Evolutionary conservation across 805 yeast species (phyloP).

Genomic region (Wickerhamiella alocasiicola): DNA sequence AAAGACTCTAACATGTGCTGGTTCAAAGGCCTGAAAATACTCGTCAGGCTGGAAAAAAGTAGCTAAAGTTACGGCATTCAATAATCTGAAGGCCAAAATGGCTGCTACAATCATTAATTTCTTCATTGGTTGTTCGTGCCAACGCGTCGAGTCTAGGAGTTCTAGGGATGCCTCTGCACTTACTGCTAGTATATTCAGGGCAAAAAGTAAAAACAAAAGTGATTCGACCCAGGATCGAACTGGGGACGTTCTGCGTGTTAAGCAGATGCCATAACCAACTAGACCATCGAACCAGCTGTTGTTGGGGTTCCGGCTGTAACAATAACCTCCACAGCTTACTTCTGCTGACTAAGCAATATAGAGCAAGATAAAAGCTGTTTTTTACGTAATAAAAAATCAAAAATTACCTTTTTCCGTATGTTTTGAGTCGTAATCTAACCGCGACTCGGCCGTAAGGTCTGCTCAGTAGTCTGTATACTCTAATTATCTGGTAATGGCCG

Average conservation of each 20-base stretch:
- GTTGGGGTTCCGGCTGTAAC: neutral
- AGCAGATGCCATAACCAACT: conserved; percentile 99
- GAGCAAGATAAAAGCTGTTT: no score
- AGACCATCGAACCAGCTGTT: conserved; percentile 49
- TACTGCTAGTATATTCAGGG: neutral
- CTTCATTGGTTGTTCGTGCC: neutral
- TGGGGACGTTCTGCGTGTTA: conserved; percentile 99
- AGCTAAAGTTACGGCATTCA: conserved; percentile 48
- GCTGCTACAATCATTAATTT: neutral
- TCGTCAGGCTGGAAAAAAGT: conserved; percentile 97
- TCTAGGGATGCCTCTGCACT: neutral
- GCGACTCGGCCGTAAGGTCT: no score
- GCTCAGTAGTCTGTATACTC: no score
- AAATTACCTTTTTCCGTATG: no score
- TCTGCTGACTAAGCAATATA: no score
- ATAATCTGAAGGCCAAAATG: conserved; percentile 29
- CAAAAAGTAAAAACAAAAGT: conserved; percentile 27
- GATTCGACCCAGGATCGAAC: conserved; percentile 99
- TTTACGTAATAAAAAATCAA: no score
- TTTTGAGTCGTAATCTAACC: no score
- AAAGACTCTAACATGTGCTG: conserved; percentile 64
- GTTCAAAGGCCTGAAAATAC: conserved; percentile 84
- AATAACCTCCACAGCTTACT: neutral
- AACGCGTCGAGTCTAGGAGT: no score
- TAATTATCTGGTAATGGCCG: no score